Conservation (phyloP, 2,329 filamentous ascomycete species). For the Trichoderma atroviride region DNA sequence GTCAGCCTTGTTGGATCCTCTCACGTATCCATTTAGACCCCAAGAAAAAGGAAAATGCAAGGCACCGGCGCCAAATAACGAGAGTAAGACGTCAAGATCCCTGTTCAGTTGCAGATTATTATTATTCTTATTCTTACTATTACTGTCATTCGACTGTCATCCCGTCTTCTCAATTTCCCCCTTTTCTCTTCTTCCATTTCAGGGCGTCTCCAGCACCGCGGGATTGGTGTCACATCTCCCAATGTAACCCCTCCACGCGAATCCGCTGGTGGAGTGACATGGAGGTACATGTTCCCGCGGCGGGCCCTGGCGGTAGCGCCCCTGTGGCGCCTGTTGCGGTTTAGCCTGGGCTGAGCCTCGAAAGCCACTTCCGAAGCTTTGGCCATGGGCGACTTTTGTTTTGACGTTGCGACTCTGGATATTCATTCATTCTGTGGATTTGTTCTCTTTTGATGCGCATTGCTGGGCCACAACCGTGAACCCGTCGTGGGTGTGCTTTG, state of each 20-base stretch:
- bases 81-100: constrained; percentile 3
- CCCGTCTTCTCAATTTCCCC: not conserved
- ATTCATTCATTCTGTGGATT: not conserved
- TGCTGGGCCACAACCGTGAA: not conserved
- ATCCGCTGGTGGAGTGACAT: constrained; percentile 11
- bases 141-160: not conserved
- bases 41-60: not conserved
- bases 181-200: not conserved
- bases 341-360: constrained; percentile 16
- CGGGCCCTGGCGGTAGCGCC: constrained; percentile 12
- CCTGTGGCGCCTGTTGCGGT: not conserved
- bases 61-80: not conserved
- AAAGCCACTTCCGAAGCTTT: constrained; percentile 9
- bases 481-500: not conserved
- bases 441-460: not conserved
- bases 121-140: not conserved
- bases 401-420: not conserved
- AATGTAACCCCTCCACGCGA: constrained; percentile 25
- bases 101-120: not conserved
- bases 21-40: not conserved
- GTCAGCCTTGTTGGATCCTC: constrained; percentile 4
- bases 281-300: not conserved
- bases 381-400: not conserved
- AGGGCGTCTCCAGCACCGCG: constrained; percentile 6
- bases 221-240: constrained; percentile 16